Conservation (phyloP, 331 rosid genomes). For the Rhamnella rubrinervis region DNA sequence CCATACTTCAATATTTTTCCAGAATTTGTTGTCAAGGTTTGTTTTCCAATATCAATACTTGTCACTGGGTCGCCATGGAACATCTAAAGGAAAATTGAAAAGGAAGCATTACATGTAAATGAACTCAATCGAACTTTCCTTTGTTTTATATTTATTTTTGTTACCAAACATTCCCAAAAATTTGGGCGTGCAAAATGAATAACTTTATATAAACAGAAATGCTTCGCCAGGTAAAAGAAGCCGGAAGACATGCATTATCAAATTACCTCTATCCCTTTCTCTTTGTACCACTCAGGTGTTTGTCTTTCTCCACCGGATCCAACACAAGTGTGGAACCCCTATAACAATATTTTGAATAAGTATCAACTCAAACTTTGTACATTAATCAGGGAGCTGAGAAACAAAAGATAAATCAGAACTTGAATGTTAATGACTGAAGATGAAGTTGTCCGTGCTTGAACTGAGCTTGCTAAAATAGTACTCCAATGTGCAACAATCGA, state of each 20-base stretch:
- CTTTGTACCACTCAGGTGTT: slow-evolving; percentile 88
- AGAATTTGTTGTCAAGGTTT: slow-evolving; percentile 64
- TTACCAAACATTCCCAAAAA: no score
- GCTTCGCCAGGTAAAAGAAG: neutral
- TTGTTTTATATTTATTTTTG: no score
- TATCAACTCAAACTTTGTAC: neutral
- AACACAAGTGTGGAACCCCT: slow-evolving; percentile 98
- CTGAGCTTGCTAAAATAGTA: neutral
- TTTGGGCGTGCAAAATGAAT: no score
- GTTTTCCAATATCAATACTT: slow-evolving; percentile 60
- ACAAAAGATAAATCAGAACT: neutral
- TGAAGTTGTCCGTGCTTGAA: neutral
- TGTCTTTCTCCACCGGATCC: slow-evolving; percentile 98
- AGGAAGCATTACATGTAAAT: neutral
- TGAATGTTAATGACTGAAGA: neutral
- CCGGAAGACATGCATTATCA: neutral
- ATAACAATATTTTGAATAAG: slow-evolving; percentile 11
- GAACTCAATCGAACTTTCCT: no score
- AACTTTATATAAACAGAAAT: no score
- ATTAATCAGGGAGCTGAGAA: neutral
- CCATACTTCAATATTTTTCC: slow-evolving; percentile 89
- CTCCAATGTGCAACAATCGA: no score
- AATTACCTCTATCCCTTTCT: slow-evolving; percentile 84
- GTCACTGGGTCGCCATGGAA: slow-evolving; percentile 72
- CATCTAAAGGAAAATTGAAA: slow-evolving; percentile 40